These are phyloP conservation scores for Stachybotrys echinatus DNA, from an alignment of 2,329 filamentous ascomycete species.

Conservation along the genomic window DNA sequence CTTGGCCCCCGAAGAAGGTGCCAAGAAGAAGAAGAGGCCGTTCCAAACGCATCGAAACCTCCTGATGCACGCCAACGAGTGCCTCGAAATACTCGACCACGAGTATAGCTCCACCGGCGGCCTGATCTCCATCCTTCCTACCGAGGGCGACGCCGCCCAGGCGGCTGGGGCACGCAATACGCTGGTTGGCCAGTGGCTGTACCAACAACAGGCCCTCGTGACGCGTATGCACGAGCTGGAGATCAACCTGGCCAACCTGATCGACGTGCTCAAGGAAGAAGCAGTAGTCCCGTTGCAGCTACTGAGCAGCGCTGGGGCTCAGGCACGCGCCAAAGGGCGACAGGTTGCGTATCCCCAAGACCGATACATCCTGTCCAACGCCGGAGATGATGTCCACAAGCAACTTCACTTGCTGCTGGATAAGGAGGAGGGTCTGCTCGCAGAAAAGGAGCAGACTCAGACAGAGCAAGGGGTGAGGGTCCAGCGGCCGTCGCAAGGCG, in stretches of 20 bases:
- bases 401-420: slow-evolving; percentile 44
- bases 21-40: slow-evolving; percentile 17
- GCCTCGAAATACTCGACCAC: slow-evolving; percentile 55
- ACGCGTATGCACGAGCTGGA: slow-evolving; percentile 54
- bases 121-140: slow-evolving; percentile 48
- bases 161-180: slow-evolving; percentile 40
- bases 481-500: slow-evolving; percentile 18
- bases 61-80: slow-evolving; percentile 52
- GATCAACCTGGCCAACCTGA: slow-evolving; percentile 42
- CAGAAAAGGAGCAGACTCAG: slow-evolving; percentile 22
- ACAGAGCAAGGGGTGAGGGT: slow-evolving; percentile 15
- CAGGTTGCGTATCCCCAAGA: slow-evolving; percentile 51
- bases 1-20: slow-evolving; percentile 8
- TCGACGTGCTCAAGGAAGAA: slow-evolving; percentile 45
- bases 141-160: slow-evolving; percentile 25
- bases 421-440: slow-evolving; percentile 32
- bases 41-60: slow-evolving; percentile 44
- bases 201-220: slow-evolving; percentile 48
- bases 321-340: slow-evolving; percentile 42
- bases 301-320: slow-evolving; percentile 46
- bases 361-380: slow-evolving; percentile 49
- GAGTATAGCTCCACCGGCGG: slow-evolving; percentile 52
- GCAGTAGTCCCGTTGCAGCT: slow-evolving; percentile 46
- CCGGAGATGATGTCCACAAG: slow-evolving; percentile 44
- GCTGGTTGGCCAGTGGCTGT: slow-evolving; percentile 52